Evolutionary conservation across 1,139 yeast species (phyloP).

Genomic region (Debaryomyces sp.): DNA sequence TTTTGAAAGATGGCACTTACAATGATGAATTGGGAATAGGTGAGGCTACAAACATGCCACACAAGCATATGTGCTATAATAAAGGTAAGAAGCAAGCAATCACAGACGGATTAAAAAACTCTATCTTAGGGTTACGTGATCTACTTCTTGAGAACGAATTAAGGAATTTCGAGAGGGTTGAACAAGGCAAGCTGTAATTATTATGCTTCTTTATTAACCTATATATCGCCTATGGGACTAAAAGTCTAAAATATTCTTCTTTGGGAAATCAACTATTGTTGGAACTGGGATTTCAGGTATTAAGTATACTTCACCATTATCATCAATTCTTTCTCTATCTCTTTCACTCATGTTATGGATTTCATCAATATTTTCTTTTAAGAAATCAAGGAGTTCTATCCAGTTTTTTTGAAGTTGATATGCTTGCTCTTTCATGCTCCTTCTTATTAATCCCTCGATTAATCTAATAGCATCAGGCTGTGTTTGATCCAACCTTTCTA

Average conservation of each 20-base stretch:
- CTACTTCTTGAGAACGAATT: constrained; percentile 22
- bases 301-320: constrained; percentile 79
- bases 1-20: constrained; percentile 52
- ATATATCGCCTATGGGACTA: constrained; percentile 19
- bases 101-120: constrained; percentile 49
- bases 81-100: constrained; percentile 57
- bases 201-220: not conserved
- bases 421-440: constrained; percentile 78
- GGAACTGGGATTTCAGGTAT: constrained; percentile 77
- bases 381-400: constrained; percentile 55
- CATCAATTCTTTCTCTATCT: constrained; percentile 87
- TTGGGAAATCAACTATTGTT: constrained; percentile 59
- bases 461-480: constrained; percentile 72
- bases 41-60: constrained; percentile 35
- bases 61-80: constrained; percentile 35
- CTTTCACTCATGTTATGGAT: constrained; percentile 79
- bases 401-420: constrained; percentile 74
- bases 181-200: not conserved
- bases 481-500: constrained; percentile 79
- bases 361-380: constrained; percentile 66
- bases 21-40: constrained; percentile 46
- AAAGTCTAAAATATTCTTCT: constrained; percentile 57
- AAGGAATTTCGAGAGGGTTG: not conserved
- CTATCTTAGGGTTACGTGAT: constrained; percentile 33
- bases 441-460: constrained; percentile 75